These are phyloP conservation scores for Euphorbia peplus DNA, from an alignment of 345 rosid species.

Conservation along the genomic window DNA sequence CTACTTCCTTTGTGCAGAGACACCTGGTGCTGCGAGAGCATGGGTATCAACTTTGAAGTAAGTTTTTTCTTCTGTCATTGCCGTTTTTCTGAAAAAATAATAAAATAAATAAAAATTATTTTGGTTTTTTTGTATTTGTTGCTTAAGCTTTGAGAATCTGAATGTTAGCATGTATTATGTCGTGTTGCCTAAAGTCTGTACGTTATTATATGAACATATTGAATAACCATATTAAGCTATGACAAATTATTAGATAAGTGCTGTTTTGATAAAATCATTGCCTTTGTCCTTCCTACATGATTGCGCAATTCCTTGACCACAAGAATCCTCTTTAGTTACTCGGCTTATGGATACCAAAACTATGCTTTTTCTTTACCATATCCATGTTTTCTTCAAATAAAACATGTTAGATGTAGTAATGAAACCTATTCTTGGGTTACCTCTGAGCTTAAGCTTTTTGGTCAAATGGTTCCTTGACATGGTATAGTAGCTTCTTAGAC, in stretches of 20 bases:
- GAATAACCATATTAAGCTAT: not conserved
- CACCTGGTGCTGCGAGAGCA: conserved; percentile 97
- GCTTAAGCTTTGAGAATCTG: not conserved
- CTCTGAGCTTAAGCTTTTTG: too few relatives aligned
- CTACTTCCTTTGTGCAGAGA: conserved; percentile 93
- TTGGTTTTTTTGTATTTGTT: not conserved
- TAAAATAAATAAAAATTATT: too few relatives aligned
- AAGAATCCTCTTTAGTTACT: not conserved
- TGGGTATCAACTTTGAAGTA: conserved; percentile 97
- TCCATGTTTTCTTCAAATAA: not conserved
- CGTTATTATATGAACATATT: not conserved
- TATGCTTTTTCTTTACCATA: not conserved
- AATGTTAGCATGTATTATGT: too few relatives aligned
- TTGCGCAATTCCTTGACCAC: not conserved
- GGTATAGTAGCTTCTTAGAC: too few relatives aligned
- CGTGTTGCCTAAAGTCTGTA: not conserved
- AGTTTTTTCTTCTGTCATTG: conserved; percentile 30
- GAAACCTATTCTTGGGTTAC: too few relatives aligned
- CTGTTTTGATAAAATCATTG: not conserved
- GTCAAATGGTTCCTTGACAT: too few relatives aligned
- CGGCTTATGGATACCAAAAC: not conserved
- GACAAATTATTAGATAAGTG: not conserved
- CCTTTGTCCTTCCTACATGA: not conserved
- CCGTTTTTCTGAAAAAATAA: too few relatives aligned
- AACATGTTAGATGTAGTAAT: too few relatives aligned